phyloP scores from a whole-genome alignment of 139 green algal genomes.

The Asterochloris erici region DNA sequence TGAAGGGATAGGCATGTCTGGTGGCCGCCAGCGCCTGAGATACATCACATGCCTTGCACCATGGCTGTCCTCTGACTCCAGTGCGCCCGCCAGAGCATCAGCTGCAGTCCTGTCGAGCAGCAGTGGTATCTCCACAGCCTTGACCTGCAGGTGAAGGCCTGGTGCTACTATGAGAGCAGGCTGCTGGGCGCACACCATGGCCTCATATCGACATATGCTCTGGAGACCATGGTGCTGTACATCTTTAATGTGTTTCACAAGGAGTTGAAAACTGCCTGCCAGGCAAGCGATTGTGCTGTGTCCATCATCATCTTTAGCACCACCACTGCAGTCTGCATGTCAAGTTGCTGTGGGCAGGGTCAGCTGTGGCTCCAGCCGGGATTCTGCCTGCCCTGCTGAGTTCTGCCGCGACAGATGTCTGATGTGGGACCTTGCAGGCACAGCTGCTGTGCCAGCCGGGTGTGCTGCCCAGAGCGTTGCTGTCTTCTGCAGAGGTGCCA shows the following conservation, averaged over 20 bases:
- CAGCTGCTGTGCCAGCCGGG: neutral
- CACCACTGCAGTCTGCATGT: neutral
- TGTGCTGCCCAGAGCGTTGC: no score
- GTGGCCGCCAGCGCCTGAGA: no score
- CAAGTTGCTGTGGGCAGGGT: neutral
- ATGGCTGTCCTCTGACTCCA: no score
- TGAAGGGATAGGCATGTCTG: no score
- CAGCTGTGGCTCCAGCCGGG: neutral
- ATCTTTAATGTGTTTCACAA: conserved; percentile 85
- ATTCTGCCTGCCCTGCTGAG: neutral
- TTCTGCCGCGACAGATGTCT: neutral
- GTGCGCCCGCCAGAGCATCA: no score
- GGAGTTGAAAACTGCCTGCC: conserved; percentile 39
- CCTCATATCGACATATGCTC: conserved; percentile 92
- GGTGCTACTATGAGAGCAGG: conserved; percentile 97
- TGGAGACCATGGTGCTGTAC: conserved; percentile 96
- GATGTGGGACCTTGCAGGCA: neutral
- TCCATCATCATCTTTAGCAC: no score
- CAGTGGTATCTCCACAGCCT: neutral
- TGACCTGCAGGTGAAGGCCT: conserved; percentile 85
- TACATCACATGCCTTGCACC: no score
- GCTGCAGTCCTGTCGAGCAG: no score
- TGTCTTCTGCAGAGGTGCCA: no score
- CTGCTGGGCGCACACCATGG: conserved; percentile 93
- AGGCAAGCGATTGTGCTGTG: neutral